Conservation (phyloP, 2,329 filamentous ascomycete species). For the Ceratocystis cacaofunesta region DNA sequence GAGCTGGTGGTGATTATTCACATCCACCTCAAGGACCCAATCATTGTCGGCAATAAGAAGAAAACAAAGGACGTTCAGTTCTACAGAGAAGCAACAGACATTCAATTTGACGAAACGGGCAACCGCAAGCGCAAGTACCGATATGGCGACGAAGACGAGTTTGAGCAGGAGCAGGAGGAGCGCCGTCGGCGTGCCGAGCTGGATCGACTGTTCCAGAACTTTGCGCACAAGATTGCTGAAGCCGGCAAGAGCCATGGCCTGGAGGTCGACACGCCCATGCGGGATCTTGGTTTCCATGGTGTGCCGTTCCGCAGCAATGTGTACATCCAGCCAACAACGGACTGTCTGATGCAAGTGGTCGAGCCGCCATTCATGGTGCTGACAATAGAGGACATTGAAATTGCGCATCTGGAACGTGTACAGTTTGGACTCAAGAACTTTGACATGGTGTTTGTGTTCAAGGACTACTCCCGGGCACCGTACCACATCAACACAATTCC, state of each 20-base stretch:
- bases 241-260: slow-evolving; percentile 81
- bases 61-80: slow-evolving; percentile 99
- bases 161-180: slow-evolving; percentile 96
- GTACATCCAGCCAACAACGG: slow-evolving; percentile 86
- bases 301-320: slow-evolving; percentile 94
- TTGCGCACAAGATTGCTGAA: slow-evolving; percentile 94
- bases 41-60: slow-evolving; percentile 92
- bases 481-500: slow-evolving; percentile 97
- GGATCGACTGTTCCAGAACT: slow-evolving; percentile 88
- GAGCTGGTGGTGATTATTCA: slow-evolving; percentile 97
- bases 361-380: slow-evolving; percentile 95
- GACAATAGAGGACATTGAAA: slow-evolving; percentile 87
- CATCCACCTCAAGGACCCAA: slow-evolving; percentile 92
- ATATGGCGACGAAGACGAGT: slow-evolving; percentile 96
- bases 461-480: slow-evolving; percentile 82
- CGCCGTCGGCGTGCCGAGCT: slow-evolving; percentile 78
- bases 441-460: slow-evolving; percentile 95
- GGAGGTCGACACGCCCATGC: slow-evolving; percentile 90
- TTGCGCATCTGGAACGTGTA: slow-evolving; percentile 91
- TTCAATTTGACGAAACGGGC: slow-evolving; percentile 96
- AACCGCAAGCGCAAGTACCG: slow-evolving; percentile 96
- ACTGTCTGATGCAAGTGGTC: slow-evolving; percentile 91
- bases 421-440: slow-evolving; percentile 98
- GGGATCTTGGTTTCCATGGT: slow-evolving; percentile 91
- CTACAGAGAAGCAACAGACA: slow-evolving; percentile 93